These are phyloP conservation scores for Fonsecaea multimorphosa DNA, from an alignment of 2,329 filamentous ascomycete genomes.

Conservation along the genomic window DNA sequence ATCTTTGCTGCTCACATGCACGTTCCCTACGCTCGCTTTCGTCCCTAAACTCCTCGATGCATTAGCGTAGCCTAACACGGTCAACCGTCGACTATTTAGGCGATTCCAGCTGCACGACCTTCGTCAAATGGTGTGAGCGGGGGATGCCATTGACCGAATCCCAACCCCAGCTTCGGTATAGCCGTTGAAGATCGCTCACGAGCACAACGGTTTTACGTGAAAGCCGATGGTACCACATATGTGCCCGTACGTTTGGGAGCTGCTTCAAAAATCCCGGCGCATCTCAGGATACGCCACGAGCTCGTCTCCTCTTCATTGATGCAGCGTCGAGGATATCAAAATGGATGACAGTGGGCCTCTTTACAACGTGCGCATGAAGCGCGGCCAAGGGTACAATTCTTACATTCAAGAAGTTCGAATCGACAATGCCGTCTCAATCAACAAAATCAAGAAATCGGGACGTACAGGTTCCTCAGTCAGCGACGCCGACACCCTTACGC, in stretches of 20 bases:
- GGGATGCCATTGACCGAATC: background rate
- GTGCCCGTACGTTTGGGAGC: background rate
- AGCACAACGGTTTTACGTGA: conserved; percentile 2
- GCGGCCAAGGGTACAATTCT: conserved; percentile 19
- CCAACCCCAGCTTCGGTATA: background rate
- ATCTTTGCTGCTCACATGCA: background rate
- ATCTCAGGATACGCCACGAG: background rate
- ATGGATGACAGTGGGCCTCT: conserved; percentile 23
- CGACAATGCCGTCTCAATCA: conserved; percentile 20
- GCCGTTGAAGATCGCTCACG: conserved; percentile 4
- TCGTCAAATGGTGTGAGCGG: background rate
- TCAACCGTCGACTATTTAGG: conserved; percentile 6
- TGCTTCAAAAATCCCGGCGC: background rate
- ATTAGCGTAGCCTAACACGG: conserved; percentile 9
- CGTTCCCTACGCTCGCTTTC: background rate
- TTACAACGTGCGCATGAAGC: conserved; percentile 22
- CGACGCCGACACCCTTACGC: background rate
- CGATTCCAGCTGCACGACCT: background rate
- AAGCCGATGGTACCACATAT: background rate
- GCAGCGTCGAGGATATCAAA: background rate
- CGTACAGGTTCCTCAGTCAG: background rate
- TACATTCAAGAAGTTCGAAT: conserved; percentile 20
- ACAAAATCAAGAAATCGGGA: background rate
- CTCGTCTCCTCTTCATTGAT: background rate
- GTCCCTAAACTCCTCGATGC: conserved; percentile 1